Evolutionary conservation across 2,329 filamentous ascomycete species (phyloP), one percentile per base, ranked within the genome.

Genomic region (Dothidotthia symphoricarpi): DNA sequence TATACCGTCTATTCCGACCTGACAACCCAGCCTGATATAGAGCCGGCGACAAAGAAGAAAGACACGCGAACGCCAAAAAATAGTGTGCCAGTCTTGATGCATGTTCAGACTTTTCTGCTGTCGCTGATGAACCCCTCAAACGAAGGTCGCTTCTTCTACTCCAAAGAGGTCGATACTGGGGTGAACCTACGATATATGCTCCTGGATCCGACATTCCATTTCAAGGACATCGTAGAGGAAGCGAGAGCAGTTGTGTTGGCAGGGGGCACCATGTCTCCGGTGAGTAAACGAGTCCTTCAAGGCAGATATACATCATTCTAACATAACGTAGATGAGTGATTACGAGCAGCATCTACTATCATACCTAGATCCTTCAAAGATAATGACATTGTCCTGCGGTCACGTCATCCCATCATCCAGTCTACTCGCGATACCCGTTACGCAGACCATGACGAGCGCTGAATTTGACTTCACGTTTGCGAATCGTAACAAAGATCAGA

Each of bases 221-320:
- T 98, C 66, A 85, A 85, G 6, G 86, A 90, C 9, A 85, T 97
- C 34, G 88, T 91, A 2, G 82, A 87, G 19, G 82, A 86, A 45
- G 88, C 93, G 0, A 78, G 89, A 41, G 87, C 91, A 2, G 86
- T 98, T 3, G 85, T 98, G 28, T 73, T 98, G 3, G 93, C 90
- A 0, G 93, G 93, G 41, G 93, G 93, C 15, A 98, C 93, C 16
- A 97, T 98, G 93, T 95, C 93, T 2, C 93, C 93, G 0, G 76
- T 78, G 62, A 57, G 69, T 57, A 4, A 22, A n/a, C n/a, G 4
- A 19, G 2, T 13, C 7, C 8, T 8, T 31, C 11, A 3, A 14
- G 13, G 3, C 14, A 9, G 9, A 22, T 6, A 9, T 9, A 22
- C 19, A 22, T 22, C 5, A 6, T 19, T 14, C 39, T 49, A 33